Base-by-base conservation (phyloP, 352 stramenopile genomes). In the Pythium insidiosum region DNA sequence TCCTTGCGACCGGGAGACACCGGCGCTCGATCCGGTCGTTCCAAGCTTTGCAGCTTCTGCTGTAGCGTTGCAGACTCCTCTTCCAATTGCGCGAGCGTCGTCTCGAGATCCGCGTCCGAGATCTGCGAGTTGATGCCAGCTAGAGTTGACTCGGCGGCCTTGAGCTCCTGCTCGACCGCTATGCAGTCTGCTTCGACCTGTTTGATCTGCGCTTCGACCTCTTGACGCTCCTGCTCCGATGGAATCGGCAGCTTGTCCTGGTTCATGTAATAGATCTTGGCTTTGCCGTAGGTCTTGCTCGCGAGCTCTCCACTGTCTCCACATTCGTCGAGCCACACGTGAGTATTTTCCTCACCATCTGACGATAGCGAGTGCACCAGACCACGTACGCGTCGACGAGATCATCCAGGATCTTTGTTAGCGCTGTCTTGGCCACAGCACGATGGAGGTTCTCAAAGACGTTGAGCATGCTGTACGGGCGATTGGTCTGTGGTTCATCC, bases 201-300 rank as follows among this genome's bases (percentile, higher is more conserved):
- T 21, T 74, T 63, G 49, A 90, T 88, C 39, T 77, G 51, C 15
- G 73, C 58, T 47, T 86, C 73, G 4, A 81, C 25, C 4, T 66
- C 42, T 0, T 47, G 38, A 5, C 68, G 62, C 22, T 79, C 63
- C 0, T 61, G 55, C 25, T 72, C 53, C 0, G 74, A 87, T 12
- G 74, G 73, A 18, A 79, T 47, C 0, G 73, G 70, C 41, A 90
- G 40, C 1, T 79, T 73, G 31, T 70, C 62, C 41, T 91, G 79
- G 47, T 91, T 91, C 53, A 86, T 60, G 54, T 79, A 91, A 57
- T 91, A 91, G 44, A 91, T 88, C 49, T 80, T 80, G 39, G 70
- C 67, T 53, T 88, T 91, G 47, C 79, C 75, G 41, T 91, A 91
- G 31, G 64, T 78, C 46, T 91, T 91, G 47, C 56, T 68, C 45